Percentiles rank a stretch among this genome's conserved stretches.
These are phyloP conservation scores for Tetrahymena malaccensis DNA, from an alignment of 73 alveolate genomes.

Conservation along the genomic window DNA sequence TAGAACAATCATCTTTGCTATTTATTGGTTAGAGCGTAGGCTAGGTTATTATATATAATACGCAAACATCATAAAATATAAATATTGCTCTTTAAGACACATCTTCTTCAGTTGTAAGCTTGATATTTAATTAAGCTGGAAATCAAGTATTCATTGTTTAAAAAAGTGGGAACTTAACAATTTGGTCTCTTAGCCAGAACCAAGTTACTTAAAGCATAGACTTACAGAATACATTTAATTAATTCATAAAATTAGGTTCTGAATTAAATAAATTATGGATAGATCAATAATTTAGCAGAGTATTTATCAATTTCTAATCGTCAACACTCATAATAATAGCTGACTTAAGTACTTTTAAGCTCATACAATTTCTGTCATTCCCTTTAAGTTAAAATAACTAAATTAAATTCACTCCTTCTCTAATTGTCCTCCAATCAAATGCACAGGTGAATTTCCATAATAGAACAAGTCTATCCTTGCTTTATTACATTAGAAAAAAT, in stretches of 20 bases:
- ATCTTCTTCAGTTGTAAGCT: neutral
- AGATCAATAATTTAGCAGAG: neutral
- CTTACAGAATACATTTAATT: neutral
- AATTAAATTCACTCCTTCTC: neutral
- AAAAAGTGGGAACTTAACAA: neutral
- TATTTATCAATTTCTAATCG: neutral
- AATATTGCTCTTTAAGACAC: neutral
- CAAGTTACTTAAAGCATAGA: neutral
- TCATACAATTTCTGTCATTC: neutral
- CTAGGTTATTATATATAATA: neutral
- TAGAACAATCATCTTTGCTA: neutral
- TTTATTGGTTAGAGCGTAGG: neutral
- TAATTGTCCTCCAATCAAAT: neutral
- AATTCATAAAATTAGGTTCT: neutral
- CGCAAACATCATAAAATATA: no score
- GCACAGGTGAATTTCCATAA: neutral
- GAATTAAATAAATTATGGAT: neutral
- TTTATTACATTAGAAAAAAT: neutral
- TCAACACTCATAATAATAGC: neutral
- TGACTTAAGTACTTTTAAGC: neutral
- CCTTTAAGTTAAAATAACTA: neutral
- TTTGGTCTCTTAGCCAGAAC: neutral
- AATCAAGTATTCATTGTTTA: neutral
- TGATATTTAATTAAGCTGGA: no score
- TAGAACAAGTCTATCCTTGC: neutral